Evolutionary conservation across 345 rosid species (phyloP).

Genomic region (Linum usitatissimum): DNA sequence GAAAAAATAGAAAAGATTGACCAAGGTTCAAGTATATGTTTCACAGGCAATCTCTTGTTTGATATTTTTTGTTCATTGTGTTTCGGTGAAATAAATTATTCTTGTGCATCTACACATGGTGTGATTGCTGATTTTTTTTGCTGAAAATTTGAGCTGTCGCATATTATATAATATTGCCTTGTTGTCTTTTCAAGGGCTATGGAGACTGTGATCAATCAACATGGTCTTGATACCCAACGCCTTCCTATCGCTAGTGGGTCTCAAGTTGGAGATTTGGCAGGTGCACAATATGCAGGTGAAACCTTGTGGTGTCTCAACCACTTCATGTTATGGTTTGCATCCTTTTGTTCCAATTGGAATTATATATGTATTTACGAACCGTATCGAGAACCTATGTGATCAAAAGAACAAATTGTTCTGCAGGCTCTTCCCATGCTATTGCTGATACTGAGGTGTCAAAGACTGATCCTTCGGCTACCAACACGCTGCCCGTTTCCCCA

Average conservation of each 20-base stretch:
- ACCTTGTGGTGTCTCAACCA: conserved; percentile 7
- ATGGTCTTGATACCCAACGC: conserved; percentile 81
- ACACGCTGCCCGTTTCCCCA: conserved; percentile 63
- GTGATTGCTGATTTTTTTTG: background rate
- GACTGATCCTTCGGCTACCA: conserved; percentile 47
- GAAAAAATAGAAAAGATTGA: background rate
- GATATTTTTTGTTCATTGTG: background rate
- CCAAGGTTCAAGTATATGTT: background rate
- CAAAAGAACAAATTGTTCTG: conserved; percentile 12
- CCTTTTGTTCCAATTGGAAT: background rate
- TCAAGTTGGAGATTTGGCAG: conserved; percentile 65
- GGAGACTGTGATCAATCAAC: conserved; percentile 92
- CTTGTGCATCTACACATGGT: background rate
- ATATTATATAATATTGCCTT: no score
- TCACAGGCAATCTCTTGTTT: background rate
- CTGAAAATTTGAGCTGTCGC: background rate
- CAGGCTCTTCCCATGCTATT: conserved; percentile 71
- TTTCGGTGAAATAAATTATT: background rate
- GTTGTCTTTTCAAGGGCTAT: conserved; percentile 54
- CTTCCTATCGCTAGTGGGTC: conserved; percentile 54
- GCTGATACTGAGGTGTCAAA: conserved; percentile 60
- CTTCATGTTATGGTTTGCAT: conserved; percentile 3
- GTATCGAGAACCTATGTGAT: background rate
- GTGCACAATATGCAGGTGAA: conserved; percentile 59
- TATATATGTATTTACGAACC: background rate